Percentiles rank a stretch among this genome's conserved stretches.
Evolutionary conservation across 2,329 filamentous ascomycete species (phyloP).

Genomic region (Aureobasidium leucospermi): DNA sequence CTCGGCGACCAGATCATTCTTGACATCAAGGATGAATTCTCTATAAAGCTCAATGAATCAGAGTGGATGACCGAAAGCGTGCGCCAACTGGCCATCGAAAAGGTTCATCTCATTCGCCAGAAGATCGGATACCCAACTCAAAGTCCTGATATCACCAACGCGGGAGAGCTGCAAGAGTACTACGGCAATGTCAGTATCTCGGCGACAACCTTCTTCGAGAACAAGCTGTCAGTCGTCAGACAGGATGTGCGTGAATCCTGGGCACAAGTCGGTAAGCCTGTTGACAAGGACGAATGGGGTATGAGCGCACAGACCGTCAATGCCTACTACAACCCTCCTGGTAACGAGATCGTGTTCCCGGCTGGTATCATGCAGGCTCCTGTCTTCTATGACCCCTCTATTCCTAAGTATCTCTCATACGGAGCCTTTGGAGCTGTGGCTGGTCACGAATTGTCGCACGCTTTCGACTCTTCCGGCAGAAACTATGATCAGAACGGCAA

Average conservation of each 20-base stretch:
- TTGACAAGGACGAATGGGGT: constrained; percentile 53
- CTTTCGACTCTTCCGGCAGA: constrained; percentile 59
- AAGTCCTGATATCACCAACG: constrained; percentile 41
- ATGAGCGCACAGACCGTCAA: constrained; percentile 51
- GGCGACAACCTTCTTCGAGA: constrained; percentile 49
- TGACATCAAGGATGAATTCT: constrained; percentile 62
- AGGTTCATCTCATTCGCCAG: constrained; percentile 59
- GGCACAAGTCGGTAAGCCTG: constrained; percentile 53
- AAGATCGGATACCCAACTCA: constrained; percentile 62
- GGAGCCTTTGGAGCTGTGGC: constrained; percentile 61
- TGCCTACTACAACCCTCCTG: constrained; percentile 56
- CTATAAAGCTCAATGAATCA: constrained; percentile 50
- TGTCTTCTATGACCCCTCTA: constrained; percentile 50
- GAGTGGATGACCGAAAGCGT: constrained; percentile 60
- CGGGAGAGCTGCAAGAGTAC: constrained; percentile 48
- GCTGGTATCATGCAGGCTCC: constrained; percentile 65
- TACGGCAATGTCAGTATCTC: constrained; percentile 49
- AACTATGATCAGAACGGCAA: constrained; percentile 60
- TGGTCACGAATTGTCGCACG: constrained; percentile 64
- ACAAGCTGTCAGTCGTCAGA: constrained; percentile 45
- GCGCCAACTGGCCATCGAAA: constrained; percentile 52
- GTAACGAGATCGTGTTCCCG: constrained; percentile 64
- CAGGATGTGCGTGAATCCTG: constrained; percentile 46
- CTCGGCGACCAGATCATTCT: constrained; percentile 63
- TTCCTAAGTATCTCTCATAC: constrained; percentile 60